Conservation (phyloP, 805 yeast species). For the Candida ponderosae region DNA sequence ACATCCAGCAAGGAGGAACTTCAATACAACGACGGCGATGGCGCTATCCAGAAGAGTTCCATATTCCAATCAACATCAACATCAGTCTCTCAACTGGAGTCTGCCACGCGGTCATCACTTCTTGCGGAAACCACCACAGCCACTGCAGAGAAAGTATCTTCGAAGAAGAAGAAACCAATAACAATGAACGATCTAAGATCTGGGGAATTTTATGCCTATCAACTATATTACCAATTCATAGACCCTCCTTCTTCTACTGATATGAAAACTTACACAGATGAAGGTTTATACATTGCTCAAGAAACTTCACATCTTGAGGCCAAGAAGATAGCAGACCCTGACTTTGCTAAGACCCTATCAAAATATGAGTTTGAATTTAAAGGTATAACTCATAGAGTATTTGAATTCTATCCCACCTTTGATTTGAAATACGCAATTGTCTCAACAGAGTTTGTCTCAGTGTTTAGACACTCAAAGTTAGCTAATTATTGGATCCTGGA, state of each 20-base stretch:
- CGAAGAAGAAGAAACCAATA: background rate
- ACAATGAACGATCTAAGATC: conserved; percentile 13
- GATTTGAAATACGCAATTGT: conserved; percentile 33
- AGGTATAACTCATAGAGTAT: conserved; percentile 4
- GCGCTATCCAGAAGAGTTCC: no score
- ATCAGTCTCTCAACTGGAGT: no score
- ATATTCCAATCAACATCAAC: no score
- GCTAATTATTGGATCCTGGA: conserved; percentile 35
- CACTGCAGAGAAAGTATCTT: background rate
- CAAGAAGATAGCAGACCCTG: conserved; percentile 8
- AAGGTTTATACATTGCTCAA: conserved; percentile 13
- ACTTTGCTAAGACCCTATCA: conserved; percentile 5
- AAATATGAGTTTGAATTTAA: conserved; percentile 5
- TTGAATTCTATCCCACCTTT: conserved; percentile 12
- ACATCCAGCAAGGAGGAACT: no score
- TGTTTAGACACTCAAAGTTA: conserved; percentile 48
- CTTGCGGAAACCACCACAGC: background rate
- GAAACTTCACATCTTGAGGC: conserved; percentile 7
- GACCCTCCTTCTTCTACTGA: conserved; percentile 6
- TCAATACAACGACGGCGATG: no score
- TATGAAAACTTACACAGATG: conserved; percentile 6
- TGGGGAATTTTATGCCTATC: conserved; percentile 10
- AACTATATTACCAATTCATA: conserved; percentile 9
- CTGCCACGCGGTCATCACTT: no score
- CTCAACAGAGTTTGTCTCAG: conserved; percentile 38